These are phyloP conservation scores for Arachis monticola DNA, from an alignment of 331 rosid species.

Conservation along the genomic window DNA sequence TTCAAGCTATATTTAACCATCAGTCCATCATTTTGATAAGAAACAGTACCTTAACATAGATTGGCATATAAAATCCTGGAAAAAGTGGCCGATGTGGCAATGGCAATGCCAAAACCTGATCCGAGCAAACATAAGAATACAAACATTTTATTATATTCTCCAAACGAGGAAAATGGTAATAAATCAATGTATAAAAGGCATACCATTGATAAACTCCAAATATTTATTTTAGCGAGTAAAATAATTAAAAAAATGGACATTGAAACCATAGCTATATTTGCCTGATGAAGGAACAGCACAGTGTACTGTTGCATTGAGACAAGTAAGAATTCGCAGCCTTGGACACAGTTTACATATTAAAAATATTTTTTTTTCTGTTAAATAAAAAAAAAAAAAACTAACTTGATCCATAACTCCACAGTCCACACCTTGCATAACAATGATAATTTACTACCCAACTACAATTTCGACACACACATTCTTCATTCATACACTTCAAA, in stretches of 20 bases:
- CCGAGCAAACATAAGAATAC: conserved; percentile 25
- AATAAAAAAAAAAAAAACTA: conserved; percentile 5
- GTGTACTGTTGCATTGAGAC: conserved; percentile 10
- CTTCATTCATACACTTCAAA: not conserved
- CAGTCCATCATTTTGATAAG: conserved; percentile 24
- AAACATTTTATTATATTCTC: conserved; percentile 25
- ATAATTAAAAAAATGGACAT: not conserved
- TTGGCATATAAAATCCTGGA: conserved; percentile 99
- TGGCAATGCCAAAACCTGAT: conserved; percentile 96
- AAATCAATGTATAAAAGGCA: conserved; percentile 5
- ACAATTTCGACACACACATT: conserved; percentile 14
- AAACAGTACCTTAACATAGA: conserved; percentile 82
- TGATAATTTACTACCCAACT: not conserved
- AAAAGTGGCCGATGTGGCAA: conserved; percentile 95
- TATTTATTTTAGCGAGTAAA: not conserved
- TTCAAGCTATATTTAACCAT: conserved; percentile 28
- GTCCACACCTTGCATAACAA: not conserved
- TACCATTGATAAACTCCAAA: conserved; percentile 17
- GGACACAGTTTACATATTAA: conserved; percentile 14
- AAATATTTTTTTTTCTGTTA: not conserved
- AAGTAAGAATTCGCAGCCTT: not conserved
- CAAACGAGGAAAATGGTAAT: conserved; percentile 9
- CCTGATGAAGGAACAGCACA: conserved; percentile 12
- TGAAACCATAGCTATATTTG: not conserved
- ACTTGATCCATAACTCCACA: conserved; percentile 10